phyloP scores from a whole-genome alignment of 2,329 filamentous ascomycete species.

The Sordariomycetes sp. region DNA sequence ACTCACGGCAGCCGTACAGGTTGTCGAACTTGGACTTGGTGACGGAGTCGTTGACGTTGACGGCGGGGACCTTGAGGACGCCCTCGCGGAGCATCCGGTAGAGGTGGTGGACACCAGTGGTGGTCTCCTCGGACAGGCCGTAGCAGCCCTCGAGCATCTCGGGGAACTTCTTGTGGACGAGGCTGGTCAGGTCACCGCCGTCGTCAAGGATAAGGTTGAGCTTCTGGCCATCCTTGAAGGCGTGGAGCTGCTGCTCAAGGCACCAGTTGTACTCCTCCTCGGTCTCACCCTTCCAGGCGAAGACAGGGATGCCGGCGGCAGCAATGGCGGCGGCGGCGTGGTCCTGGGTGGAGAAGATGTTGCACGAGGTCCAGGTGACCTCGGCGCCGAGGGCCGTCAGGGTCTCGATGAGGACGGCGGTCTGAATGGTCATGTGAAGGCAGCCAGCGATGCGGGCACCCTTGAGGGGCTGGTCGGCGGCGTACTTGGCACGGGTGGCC shows the following conservation, averaged over 20 bases:
- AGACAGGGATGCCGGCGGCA: constrained; percentile 79
- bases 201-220: constrained; percentile 99
- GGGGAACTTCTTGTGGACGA: constrained; percentile 97
- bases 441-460: constrained; percentile 95
- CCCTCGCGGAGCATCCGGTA: constrained; percentile 94
- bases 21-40: constrained; percentile 99
- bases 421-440: constrained; percentile 99
- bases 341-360: constrained; percentile 99
- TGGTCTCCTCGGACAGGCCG: constrained; percentile 98
- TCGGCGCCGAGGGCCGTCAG: constrained; percentile 88
- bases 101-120: constrained; percentile 97
- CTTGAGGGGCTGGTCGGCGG: constrained; percentile 80
- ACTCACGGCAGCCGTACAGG: constrained; percentile 98
- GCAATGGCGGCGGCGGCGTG: constrained; percentile 97
- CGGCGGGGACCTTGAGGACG: constrained; percentile 80
- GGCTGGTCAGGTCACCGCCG: constrained; percentile 89
- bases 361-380: constrained; percentile 98
- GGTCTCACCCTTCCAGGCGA: constrained; percentile 75
- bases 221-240: constrained; percentile 94
- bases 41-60: constrained; percentile 99
- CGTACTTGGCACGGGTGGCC: constrained; percentile 87
- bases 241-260: constrained; percentile 90
- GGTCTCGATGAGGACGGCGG: constrained; percentile 97
- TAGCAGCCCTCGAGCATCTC: constrained; percentile 97
- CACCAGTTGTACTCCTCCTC: constrained; percentile 99